Conservation (phyloP, 176 grass and related monocot genomes). For the Oryza longistaminata region DNA sequence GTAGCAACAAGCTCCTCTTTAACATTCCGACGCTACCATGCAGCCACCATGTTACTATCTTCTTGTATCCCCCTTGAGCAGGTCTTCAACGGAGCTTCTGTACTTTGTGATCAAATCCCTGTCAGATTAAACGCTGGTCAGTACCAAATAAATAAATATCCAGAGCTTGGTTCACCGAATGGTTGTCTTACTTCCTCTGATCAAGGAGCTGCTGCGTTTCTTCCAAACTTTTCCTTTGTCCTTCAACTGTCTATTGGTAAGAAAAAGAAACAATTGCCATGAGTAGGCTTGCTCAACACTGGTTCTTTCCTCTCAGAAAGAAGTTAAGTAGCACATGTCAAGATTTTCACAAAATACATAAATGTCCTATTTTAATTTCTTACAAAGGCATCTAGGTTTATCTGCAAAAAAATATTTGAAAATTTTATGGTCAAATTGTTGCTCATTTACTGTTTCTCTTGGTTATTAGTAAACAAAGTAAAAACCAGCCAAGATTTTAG, state of each 20-base stretch:
- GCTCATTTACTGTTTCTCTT: conserved; percentile 1
- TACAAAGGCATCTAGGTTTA: not conserved
- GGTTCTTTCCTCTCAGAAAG: not conserved
- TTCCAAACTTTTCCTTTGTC: conserved; percentile 52
- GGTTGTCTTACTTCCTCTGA: conserved; percentile 47
- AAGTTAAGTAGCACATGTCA: not conserved
- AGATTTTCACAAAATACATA: not conserved
- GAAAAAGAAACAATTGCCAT: conserved; percentile 10
- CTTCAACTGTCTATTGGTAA: conserved; percentile 35
- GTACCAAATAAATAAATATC: not conserved
- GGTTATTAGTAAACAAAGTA: not conserved
- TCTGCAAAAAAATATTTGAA: not conserved
- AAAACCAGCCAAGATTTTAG: not conserved
- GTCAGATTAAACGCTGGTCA: not conserved
- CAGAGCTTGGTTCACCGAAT: not conserved
- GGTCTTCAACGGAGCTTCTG: conserved; percentile 41
- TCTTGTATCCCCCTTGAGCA: conserved; percentile 37
- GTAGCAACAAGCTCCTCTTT: not conserved
- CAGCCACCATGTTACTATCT: not conserved
- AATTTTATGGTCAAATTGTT: not conserved
- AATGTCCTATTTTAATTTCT: not conserved
- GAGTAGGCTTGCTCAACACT: conserved; percentile 2
- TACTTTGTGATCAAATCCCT: conserved; percentile 54
- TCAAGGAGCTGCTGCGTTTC: conserved; percentile 45
- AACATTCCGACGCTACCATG: not conserved